Percentiles rank a stretch among this genome's conserved stretches.
Conservation (phyloP, 2,329 filamentous ascomycete species). For the Kalmusia sp. region DNA sequence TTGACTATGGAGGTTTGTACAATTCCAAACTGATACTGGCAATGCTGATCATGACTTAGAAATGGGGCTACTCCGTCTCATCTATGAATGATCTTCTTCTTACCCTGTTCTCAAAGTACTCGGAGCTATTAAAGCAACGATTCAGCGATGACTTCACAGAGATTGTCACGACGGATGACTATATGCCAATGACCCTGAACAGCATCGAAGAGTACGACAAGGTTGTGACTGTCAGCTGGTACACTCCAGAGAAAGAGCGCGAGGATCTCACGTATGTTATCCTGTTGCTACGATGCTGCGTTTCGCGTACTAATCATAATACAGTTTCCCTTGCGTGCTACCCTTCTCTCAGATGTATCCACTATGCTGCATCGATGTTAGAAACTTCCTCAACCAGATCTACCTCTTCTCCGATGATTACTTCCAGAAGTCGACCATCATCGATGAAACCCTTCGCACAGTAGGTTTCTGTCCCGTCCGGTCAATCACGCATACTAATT, state of each 20-base stretch:
- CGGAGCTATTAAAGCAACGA: slow-evolving; percentile 84
- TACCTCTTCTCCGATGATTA: slow-evolving; percentile 98
- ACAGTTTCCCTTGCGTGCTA: slow-evolving; percentile 88
- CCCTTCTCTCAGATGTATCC: slow-evolving; percentile 99
- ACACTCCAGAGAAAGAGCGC: slow-evolving; percentile 78
- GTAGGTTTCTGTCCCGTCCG: too few species aligned
- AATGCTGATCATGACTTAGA: slow-evolving; percentile 55
- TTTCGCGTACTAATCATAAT: slow-evolving; percentile 27
- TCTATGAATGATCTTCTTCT: slow-evolving; percentile 84
- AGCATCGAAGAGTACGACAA: slow-evolving; percentile 92
- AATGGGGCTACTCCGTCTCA: slow-evolving; percentile 86
- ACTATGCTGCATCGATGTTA: slow-evolving; percentile 95
- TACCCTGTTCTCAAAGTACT: slow-evolving; percentile 92
- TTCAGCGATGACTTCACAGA: slow-evolving; percentile 98
- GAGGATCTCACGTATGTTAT: slow-evolving; percentile 74
- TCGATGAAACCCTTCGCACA: slow-evolving; percentile 87
- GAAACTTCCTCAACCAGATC: slow-evolving; percentile 97
- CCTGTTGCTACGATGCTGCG: slow-evolving; percentile 3
- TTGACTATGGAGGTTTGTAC: slow-evolving; percentile 89
- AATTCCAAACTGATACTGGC: not conserved
- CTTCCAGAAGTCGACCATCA: slow-evolving; percentile 86
- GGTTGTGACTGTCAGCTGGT: slow-evolving; percentile 96
- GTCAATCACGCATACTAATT: too few species aligned
- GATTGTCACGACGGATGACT: slow-evolving; percentile 90
- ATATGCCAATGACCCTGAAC: slow-evolving; percentile 99